Evolutionary conservation across 371 early-diverging fungal genomes (phyloP), one percentile per base, ranked within the genome.

Genomic region (Actinomucor elegans): DNA sequence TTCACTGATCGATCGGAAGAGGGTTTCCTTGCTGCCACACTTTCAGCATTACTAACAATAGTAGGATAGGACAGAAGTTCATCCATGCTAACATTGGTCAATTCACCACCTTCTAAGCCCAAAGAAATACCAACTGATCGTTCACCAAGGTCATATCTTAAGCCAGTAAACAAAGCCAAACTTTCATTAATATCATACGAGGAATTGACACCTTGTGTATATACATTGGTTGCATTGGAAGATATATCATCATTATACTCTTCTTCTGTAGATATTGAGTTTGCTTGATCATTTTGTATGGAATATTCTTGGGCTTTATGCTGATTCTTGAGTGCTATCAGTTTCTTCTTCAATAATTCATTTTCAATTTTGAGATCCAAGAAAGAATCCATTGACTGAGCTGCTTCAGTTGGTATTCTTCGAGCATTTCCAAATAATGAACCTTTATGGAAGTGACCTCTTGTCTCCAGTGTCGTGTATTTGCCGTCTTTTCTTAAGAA

Each of bases 341-440:
- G 55, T 18, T 67, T 60, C 9, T 63, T 49, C 38, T 43, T 59
- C 17, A 79, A 54, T 28, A 61, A 45, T 50, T 75, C 71, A 47
- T 79, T 79, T 51, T 79, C 79, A 55, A 73, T 57, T 43, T 71
- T 70, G 21, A 67, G 42, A 43, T 75, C 74, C n/a, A 79, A 56
- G 35, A 79, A 71, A 1, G 63, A 41, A 46, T 79, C 76, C 14
- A 79, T 52, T 24, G 62, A 57, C n/a, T 47, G 43, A 15, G 74
- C 41, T 14, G 63, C 49, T 31, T 69, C 67, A 29, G 70, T 53
- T 4, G 75, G 79, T 23, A 73, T 59, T 12, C 51, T 48, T 21
- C 74, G 55, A n/a, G 71, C 75, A 28, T 50, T 61, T 29, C 69
- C 68, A 62, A 75, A 73, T 36, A 75, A 75, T 12, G 59, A 60